Conservation (phyloP, 1,284 basidiomycete species). For the Heimioporus punctisporus region DNA sequence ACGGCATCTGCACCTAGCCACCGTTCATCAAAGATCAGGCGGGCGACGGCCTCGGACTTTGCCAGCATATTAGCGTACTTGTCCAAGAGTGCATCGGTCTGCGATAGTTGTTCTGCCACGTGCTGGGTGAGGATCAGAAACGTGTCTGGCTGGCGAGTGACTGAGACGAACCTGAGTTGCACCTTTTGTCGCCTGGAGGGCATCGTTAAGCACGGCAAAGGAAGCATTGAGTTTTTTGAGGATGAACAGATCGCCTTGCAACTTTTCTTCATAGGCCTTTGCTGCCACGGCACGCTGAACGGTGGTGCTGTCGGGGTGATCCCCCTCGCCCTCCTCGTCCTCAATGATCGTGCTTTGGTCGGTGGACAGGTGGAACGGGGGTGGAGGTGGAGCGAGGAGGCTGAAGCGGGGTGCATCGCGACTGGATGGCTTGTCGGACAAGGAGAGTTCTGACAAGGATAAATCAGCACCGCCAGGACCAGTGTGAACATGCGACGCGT, state of each 20-base stretch:
- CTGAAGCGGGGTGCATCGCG: conserved; percentile 40
- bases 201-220: conserved; percentile 67
- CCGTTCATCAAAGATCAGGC: conserved; percentile 71
- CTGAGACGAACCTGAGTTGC: conserved; percentile 59
- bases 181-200: conserved; percentile 58
- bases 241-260: conserved; percentile 71
- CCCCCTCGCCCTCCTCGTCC: conserved; percentile 33
- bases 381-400: conserved; percentile 40
- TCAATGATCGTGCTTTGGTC: conserved; percentile 31
- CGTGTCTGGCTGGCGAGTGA: background rate
- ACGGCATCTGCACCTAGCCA: conserved; percentile 75
- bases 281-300: conserved; percentile 29
- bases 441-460: conserved; percentile 63
- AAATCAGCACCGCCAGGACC: conserved; percentile 55
- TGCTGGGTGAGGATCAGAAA: conserved; percentile 43
- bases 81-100: conserved; percentile 72
- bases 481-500: conserved; percentile 41
- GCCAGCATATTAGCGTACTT: conserved; percentile 72
- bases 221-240: conserved; percentile 71
- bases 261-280: conserved; percentile 66
- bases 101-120: conserved; percentile 60
- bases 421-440: conserved; percentile 40
- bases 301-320: conserved; percentile 24
- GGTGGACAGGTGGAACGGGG: conserved; percentile 24
- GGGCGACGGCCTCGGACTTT: conserved; percentile 65